These are phyloP conservation scores for Populus hybrid DNA, from an alignment of 441 rosid genomes.

Conservation along the genomic window DNA sequence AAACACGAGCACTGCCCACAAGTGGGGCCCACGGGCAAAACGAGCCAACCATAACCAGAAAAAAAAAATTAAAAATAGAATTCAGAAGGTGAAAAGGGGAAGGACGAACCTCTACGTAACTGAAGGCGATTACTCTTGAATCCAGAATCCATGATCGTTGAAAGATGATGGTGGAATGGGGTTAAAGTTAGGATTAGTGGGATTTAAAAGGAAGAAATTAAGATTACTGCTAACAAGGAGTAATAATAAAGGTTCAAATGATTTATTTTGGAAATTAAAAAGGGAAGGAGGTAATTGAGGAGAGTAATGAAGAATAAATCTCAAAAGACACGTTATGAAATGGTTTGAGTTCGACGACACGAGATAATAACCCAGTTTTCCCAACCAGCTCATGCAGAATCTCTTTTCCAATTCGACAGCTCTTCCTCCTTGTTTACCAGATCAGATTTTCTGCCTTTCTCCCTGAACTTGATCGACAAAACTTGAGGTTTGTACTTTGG, in stretches of 20 bases:
- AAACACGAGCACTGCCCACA: too few species aligned
- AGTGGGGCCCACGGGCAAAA: too few species aligned
- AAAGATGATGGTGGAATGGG: slow-evolving; percentile 11
- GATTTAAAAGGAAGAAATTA: slow-evolving; percentile 4
- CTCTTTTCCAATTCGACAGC: slow-evolving; percentile 21
- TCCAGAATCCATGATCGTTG: slow-evolving; percentile 54
- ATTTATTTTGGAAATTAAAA: slow-evolving; percentile 39
- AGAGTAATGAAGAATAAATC: slow-evolving; percentile 64
- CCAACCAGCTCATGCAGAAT: slow-evolving; percentile 87
- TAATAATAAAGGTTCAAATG: slow-evolving; percentile 28
- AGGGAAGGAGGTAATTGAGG: slow-evolving; percentile 59
- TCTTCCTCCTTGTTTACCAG: not conserved
- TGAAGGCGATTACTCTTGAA: slow-evolving; percentile 62
- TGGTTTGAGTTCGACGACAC: slow-evolving; percentile 51
- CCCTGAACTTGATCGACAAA: not conserved
- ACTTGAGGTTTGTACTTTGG: not conserved
- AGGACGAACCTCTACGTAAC: slow-evolving; percentile 48
- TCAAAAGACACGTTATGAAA: slow-evolving; percentile 56
- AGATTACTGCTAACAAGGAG: not conserved
- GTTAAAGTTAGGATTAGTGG: slow-evolving; percentile 8
- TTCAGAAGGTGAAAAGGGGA: not conserved
- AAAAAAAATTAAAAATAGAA: not conserved
- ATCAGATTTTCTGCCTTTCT: not conserved
- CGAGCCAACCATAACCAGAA: too few species aligned
- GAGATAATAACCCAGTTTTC: slow-evolving; percentile 44